These are phyloP conservation scores for Lecanosticta acicola DNA, from an alignment of 2,329 filamentous ascomycete species.

Conservation along the genomic window DNA sequence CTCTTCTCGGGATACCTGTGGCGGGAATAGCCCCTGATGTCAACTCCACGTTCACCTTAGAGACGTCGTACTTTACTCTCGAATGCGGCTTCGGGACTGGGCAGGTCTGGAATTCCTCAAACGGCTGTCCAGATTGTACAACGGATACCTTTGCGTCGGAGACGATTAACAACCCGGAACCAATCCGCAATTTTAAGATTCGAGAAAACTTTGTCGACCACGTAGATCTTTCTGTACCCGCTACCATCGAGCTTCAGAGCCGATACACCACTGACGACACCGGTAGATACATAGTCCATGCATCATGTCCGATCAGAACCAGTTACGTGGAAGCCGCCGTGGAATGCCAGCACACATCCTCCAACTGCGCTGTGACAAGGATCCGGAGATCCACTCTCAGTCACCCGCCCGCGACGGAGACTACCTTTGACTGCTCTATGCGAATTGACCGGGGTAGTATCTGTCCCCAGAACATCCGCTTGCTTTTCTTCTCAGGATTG, in stretches of 20 bases:
- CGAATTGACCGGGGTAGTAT: neutral
- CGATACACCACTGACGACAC: neutral
- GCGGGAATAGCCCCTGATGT: neutral
- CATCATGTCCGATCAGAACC: constrained; percentile 4
- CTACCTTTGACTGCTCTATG: neutral
- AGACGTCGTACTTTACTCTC: constrained; percentile 1
- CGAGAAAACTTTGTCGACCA: neutral
- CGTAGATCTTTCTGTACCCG: neutral
- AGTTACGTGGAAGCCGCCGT: constrained; percentile 9
- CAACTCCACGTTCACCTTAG: constrained; percentile 1
- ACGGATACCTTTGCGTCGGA: neutral
- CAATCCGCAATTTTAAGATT: no score
- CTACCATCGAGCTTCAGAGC: neutral
- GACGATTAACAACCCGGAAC: neutral
- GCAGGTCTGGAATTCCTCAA: neutral
- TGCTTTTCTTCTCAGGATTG: neutral
- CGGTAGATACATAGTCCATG: no score
- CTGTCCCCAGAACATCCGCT: neutral
- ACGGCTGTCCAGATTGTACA: neutral
- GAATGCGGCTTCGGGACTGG: neutral
- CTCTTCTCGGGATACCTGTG: neutral
- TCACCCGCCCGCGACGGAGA: neutral
- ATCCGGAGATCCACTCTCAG: neutral
- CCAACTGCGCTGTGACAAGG: neutral
- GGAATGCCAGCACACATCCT: neutral